Evolutionary conservation across 2,329 filamentous ascomycete species (phyloP), one percentile per base, ranked within the genome.

Genomic region (Cyphellophora attinorum): DNA sequence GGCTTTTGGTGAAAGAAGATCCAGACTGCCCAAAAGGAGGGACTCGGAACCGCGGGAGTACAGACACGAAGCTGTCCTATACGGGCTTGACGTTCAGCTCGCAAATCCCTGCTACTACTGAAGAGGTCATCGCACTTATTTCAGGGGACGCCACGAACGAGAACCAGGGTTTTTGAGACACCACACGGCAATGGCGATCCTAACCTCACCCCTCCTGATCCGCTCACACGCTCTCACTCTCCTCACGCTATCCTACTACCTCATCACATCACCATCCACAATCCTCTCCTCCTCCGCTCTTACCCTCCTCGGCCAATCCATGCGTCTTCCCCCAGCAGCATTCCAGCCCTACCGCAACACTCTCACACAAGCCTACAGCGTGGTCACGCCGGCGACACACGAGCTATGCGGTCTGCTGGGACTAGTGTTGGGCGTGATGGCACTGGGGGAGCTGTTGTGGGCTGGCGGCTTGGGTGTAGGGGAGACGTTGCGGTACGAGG

Each of bases 251-350:
- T 34, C 45, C 5, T 44, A 37, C 39, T 41, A 45, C 38, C 44
- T 49, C 29, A 21, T 48, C 19, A 41, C 35, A 10, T 33, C 39
- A 11, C 47, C 47, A 2, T 11, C 23, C 10, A 19, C 29, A 14
- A 33, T 48, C 28, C 33, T 48, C 27, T 38, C 39, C 29, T 43
- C 45, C n/a, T 38, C 37, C 4, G 43, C 45, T 13, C 32, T 49
- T 29, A 43, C 40, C 34, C 37, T 48, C 6, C 38, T 49, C 11
- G 47, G 47, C 34, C 41, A 45, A 28, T 37, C 39, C 29, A 46
- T 49, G 45, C 38, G 31, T 35, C 30, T 47, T 15, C 43, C 39
- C 6, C 35, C 42, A 5, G 44, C 46, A 12, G 16, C 18, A 3
- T 49, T 40, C 37, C 29, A 31, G n/a, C 29, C 29, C 15, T 10